Conservation (phyloP, 2,329 filamentous ascomycete genomes). For the Clathrospora elynae region DNA sequence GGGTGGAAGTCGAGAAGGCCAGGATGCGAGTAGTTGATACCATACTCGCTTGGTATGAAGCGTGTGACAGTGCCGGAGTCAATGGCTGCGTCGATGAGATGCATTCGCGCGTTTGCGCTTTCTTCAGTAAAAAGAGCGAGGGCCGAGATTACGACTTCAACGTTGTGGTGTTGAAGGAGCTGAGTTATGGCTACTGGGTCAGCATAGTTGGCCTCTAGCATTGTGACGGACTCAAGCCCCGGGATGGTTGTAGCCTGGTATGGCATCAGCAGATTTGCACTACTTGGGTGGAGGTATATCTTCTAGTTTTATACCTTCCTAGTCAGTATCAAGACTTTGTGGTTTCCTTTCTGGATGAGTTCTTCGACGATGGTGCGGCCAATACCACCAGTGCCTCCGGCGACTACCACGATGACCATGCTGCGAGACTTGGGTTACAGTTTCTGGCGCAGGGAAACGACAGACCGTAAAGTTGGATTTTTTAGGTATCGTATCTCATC, state of each 20-base stretch:
- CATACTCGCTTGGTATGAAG: constrained; percentile 26
- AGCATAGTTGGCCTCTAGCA: constrained; percentile 20
- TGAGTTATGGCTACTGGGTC: constrained; percentile 7
- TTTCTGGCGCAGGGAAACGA: too few relatives aligned
- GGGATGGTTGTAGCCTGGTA: constrained; percentile 3
- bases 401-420: constrained; percentile 25
- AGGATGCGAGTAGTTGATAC: constrained; percentile 8
- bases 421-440: too few relatives aligned
- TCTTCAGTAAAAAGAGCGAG: constrained; percentile 15
- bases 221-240: constrained; percentile 3
- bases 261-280: neutral
- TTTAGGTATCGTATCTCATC: too few relatives aligned
- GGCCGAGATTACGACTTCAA: constrained; percentile 22
- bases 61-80: constrained; percentile 14
- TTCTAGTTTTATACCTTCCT: constrained; percentile 14
- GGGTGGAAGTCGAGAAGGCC: constrained; percentile 14
- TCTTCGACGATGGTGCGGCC: constrained; percentile 25
- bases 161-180: constrained; percentile 12
- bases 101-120: constrained; percentile 14
- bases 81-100: constrained; percentile 24
- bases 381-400: constrained; percentile 31
- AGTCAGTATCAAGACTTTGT: constrained; percentile 23
- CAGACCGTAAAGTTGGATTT: too few relatives aligned
- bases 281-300: too few relatives aligned
- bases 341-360: constrained; percentile 16